Evolutionary conservation across 169 alveolate genomes (phyloP), one percentile per base, ranked within the genome.

Genomic region (Plasmodium relictum): DNA sequence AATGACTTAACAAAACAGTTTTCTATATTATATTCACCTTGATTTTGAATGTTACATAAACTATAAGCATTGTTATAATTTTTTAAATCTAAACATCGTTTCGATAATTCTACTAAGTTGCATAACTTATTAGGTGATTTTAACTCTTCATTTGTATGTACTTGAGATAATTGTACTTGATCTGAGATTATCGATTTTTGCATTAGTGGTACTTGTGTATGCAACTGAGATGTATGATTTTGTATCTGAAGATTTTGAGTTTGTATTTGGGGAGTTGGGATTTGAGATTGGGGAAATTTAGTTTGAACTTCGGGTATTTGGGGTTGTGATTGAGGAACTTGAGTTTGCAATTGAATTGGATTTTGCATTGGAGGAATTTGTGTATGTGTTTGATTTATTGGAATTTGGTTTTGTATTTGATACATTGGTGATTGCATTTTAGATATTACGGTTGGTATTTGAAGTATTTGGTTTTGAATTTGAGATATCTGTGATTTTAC

Each of bases 131-230:
- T 41, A 62, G 6, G 41, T 6, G 18, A 26, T 44, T 8, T 62
- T n/a, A 62, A 18, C 5, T 62, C 68, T 62, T 24, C 22, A 63
- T 66, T 74, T 62, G 74, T 45, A 74, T 61, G 12, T 54, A 41
- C 59, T 22, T 24, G n/a, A 31, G n/a, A 2, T 31, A 37, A 41
- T 10, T 52, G 48, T 7, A 48, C 24, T 18, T 41, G 63, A 8
- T 74, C 88, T 24, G 44, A 37, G 44, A 74, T 37, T 44, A 56
- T 74, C 1, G 88, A 74, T 16, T 62, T 74, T 74, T 61, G 74
- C 26, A 74, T 45, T 42, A 63, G 6, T n/a, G 88, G 74, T 16
- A 50, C 50, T 31, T 62, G 74, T 31, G 39, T 2, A n/a, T 45
- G 88, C 16, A 10, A 14, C 20, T 72, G 85, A 50, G 63, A 26